Evolutionary conservation across 2,329 filamentous ascomycete species (phyloP).

Genomic region (Colletotrichum limetticola): DNA sequence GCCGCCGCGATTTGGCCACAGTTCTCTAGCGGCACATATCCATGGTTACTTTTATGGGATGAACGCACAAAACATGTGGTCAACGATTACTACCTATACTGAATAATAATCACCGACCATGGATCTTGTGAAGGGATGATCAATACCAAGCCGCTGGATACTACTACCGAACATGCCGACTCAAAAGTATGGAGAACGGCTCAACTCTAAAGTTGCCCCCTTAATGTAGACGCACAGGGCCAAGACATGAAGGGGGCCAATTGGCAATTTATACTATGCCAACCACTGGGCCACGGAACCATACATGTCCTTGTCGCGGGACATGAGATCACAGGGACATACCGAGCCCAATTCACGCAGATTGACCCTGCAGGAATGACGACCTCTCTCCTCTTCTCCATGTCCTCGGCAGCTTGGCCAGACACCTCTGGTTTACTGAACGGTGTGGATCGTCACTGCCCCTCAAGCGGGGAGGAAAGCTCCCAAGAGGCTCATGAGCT

Average conservation of each 20-base stretch:
- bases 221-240: slow-evolving; percentile 8
- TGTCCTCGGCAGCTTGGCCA: slow-evolving; percentile 25
- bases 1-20: not conserved
- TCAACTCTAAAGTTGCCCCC: not conserved
- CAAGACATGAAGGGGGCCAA: slow-evolving; percentile 1
- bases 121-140: not conserved
- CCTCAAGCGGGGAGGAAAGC: not conserved
- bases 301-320: not conserved
- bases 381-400: not conserved
- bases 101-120: not conserved
- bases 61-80: not conserved
- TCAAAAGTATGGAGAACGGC: not conserved
- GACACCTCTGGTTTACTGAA: not conserved
- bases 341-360: not conserved
- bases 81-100: not conserved
- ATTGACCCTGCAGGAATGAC: slow-evolving; percentile 3
- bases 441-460: slow-evolving; percentile 15
- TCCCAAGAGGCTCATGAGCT: not conserved
- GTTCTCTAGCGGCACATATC: not conserved
- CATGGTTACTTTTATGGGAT: not conserved
- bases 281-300: not conserved
- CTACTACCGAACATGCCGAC: not conserved
- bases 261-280: not conserved
- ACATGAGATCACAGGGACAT: slow-evolving; percentile 22
- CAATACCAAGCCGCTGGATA: slow-evolving; percentile 20